A percentile compares a stretch with the other conserved stretches of the same genome.
phyloP scores from a whole-genome alignment of 768 basidiomycete species.

The Sporobolomyces pararoseus region DNA sequence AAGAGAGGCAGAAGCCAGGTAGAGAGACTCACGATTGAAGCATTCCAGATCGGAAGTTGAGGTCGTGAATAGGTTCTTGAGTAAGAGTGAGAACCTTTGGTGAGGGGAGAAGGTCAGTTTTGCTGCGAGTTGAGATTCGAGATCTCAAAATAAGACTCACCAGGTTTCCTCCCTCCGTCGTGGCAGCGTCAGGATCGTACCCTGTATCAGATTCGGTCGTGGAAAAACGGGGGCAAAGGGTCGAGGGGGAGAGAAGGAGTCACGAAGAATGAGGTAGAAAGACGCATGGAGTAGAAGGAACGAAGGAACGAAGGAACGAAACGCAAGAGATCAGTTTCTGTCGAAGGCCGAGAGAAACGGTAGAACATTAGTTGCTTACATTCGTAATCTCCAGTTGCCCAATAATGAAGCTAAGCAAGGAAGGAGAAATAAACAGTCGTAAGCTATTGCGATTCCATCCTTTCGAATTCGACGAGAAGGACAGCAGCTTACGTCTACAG shows the following conservation, averaged over 20 bases:
- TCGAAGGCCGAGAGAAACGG: too few species aligned
- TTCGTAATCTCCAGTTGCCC: constrained; percentile 63
- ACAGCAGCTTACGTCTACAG: constrained; percentile 48
- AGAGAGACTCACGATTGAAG: constrained; percentile 74
- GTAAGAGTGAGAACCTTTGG: constrained; percentile 62
- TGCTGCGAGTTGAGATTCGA: not conserved
- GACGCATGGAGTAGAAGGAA: not conserved
- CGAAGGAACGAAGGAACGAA: not conserved
- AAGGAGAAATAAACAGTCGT: not conserved
- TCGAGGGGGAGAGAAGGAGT: not conserved
- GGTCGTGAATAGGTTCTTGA: constrained; percentile 63
- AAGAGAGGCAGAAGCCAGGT: too few species aligned
- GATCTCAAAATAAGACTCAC: constrained; percentile 1
- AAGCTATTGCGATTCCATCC: not conserved
- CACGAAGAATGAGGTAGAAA: constrained; percentile 50
- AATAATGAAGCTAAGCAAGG: not conserved
- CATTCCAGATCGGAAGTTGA: constrained; percentile 75
- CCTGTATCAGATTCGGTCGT: constrained; percentile 49
- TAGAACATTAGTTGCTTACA: constrained; percentile 15
- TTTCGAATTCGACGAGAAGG: constrained; percentile 11
- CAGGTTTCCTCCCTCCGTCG: constrained; percentile 68
- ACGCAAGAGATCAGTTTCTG: not conserved
- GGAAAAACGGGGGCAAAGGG: too few species aligned
- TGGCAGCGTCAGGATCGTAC: constrained; percentile 77
- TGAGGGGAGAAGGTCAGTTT: not conserved